Base-by-base conservation (phyloP, 768 basidiomycete species). In the Mycena galopus region DNA sequence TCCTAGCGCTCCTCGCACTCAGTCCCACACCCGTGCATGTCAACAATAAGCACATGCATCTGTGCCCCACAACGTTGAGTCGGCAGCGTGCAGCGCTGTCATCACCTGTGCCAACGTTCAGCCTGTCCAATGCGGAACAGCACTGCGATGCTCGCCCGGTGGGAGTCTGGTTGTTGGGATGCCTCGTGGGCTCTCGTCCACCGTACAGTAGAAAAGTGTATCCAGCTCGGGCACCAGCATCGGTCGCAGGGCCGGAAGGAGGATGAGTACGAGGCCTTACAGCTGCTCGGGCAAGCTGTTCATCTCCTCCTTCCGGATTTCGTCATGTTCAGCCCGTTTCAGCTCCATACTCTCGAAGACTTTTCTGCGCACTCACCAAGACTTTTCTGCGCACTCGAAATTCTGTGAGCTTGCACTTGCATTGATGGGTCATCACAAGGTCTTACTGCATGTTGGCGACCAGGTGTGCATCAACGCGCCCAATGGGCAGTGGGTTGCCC, bases 371-470 rank as follows among this genome's bases (percentile, higher is more conserved):
- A n/a, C n/a, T n/a, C n/a, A n/a, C n/a, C n/a, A n/a, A n/a, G n/a
- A n/a, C n/a, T 96, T 94, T 79, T 84, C 94, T 3, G 95, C 96
- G 0, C 96, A 98, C 79, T 93, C 92, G 65, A 94, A 97, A 84
- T 97, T 94, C 79, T 95, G 93, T 84, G 96, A 98, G 81, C 86
- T 97, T 12, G 86, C 90, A 0, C 88, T 98, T 16, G 88, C 92
- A 39, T 85, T 87, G 0, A 84, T 96, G 84, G 97, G 96, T 0
- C 85, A 96, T 79, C 74, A 80, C 0, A 84, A 95, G 51, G 92
- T 97, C 4, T 98, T 98, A 82, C 80, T 90, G 32, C 96, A 98
- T 76, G 94, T 97, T 35, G 97, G 97, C 7, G 92, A 94, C 66
- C 88, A 89, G 58, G 92, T 92, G 12, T 87, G 91, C 44, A 85